Evolutionary conservation across 257 asterid species (phyloP).

Genomic region (Cynanchum wilfordii): DNA sequence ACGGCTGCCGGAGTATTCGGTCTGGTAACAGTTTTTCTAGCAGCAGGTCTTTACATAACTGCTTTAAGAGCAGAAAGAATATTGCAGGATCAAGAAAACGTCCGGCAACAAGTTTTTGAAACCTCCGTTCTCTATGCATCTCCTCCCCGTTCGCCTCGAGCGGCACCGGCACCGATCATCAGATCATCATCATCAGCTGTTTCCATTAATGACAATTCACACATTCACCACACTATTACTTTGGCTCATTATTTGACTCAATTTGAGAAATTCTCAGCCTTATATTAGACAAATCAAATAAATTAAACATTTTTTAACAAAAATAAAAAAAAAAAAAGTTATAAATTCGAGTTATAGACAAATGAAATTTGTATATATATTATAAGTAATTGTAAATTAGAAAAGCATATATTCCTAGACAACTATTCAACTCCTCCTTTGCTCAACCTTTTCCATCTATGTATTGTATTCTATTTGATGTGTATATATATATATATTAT

Average conservation of each 20-base stretch:
- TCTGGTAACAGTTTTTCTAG: slow-evolving; percentile 55
- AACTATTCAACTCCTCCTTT: too few relatives aligned
- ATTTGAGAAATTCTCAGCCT: slow-evolving; percentile 49
- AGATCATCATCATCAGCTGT: slow-evolving; percentile 42
- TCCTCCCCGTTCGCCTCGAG: slow-evolving; percentile 51
- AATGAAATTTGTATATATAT: too few relatives aligned
- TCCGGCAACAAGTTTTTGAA: slow-evolving; percentile 39
- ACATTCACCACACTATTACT: slow-evolving; percentile 19
- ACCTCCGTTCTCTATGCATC: slow-evolving; percentile 54
- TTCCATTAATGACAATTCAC: slow-evolving; percentile 33
- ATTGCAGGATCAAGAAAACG: slow-evolving; percentile 32
- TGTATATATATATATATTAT: too few relatives aligned
- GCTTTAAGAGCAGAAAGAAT: slow-evolving; percentile 46
- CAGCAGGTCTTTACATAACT: slow-evolving; percentile 61
- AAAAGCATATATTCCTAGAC: too few relatives aligned
- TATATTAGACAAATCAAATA: slow-evolving; percentile 23
- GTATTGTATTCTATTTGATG: too few relatives aligned
- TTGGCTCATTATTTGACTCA: slow-evolving; percentile 43
- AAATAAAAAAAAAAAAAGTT: too few relatives aligned
- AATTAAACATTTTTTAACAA: too few relatives aligned
- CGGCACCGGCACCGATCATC: slow-evolving; percentile 1
- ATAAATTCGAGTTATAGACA: too few relatives aligned
- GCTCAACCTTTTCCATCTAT: too few relatives aligned
- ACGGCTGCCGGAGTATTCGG: slow-evolving; percentile 77
- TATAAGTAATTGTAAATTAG: too few relatives aligned